Evolutionary conservation across 2,329 filamentous ascomycete species (phyloP), one percentile per base, ranked within the genome.

Genomic region (Cadophora sp.): DNA sequence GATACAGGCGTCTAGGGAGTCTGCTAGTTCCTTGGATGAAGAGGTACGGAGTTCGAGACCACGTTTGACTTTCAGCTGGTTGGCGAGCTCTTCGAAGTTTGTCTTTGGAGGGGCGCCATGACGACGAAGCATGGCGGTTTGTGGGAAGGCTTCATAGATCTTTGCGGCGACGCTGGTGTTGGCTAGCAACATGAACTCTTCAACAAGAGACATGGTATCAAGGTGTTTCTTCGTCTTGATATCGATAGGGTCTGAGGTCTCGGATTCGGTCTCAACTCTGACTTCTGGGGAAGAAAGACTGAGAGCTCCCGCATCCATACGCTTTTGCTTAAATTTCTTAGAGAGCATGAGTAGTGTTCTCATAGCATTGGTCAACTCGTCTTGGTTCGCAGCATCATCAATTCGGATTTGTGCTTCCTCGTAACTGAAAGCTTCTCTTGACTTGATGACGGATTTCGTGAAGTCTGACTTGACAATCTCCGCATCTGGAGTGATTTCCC

Each of bases 131-230:
- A 99, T 89, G 59, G 96, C 96, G 0, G 94, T 98, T 80, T 99
- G 95, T 0, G 96, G 95, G 80, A 97, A 98, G 2, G 94, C 89
- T 59, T 92, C 87, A 81, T 97, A 93, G 76, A 97, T 96, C 79
- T 93, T 95, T 72, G 89, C 87, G 7, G 95, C 96, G 36, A 99
- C 96, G 73, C 91, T 95, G 76, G 93, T 94, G 81, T 99, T 99
- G 83, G 96, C 96, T 78, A 98, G 91, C 76, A 99, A 84, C 96
- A 99, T 99, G 84, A 99, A 98, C 78, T 99, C 96, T 78, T 99
- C 96, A 33, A 99, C 96, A 5, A 99, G 87, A 24, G 95, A 97
- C 82, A 98, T 99, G 62, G 96, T 99, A 76, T 96, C 94, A 45
- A 99, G 89, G 61, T 94, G 88, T 74, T 94, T 87, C 81, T 99